Conservation (phyloP, 345 rosid species). For the Carallia pectinifolia region DNA sequence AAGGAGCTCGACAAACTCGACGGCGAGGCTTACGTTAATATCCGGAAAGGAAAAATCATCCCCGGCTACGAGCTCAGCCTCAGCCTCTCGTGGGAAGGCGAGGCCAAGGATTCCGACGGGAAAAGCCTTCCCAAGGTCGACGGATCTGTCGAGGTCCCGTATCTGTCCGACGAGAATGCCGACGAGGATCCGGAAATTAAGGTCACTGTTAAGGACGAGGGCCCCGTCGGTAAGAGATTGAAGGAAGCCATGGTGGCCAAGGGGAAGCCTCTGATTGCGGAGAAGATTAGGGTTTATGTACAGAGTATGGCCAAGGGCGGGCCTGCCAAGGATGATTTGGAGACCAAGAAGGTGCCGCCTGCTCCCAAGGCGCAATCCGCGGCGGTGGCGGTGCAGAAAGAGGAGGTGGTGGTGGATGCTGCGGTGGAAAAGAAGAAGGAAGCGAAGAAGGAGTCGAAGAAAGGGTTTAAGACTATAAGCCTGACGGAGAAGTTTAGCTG, state of each 20-base stretch:
- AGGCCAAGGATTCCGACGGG: slow-evolving; percentile 73
- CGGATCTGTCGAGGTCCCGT: slow-evolving; percentile 82
- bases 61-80: slow-evolving; percentile 90
- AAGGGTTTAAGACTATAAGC: slow-evolving; percentile 68
- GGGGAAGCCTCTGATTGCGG: slow-evolving; percentile 66
- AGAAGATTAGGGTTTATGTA: slow-evolving; percentile 69
- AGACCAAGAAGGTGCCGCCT: slow-evolving; percentile 48
- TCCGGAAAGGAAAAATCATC: slow-evolving; percentile 89
- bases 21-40: slow-evolving; percentile 94
- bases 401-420: slow-evolving; percentile 15
- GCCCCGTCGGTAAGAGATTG: slow-evolving; percentile 64
- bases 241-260: slow-evolving; percentile 77
- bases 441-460: slow-evolving; percentile 39
- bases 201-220: slow-evolving; percentile 76
- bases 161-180: slow-evolving; percentile 94
- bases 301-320: slow-evolving; percentile 82
- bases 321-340: slow-evolving; percentile 82
- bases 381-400: neutral
- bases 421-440: slow-evolving; percentile 43
- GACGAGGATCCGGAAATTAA: slow-evolving; percentile 89
- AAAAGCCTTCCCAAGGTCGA: slow-evolving; percentile 55
- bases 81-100: slow-evolving; percentile 78
- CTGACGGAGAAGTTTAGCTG: slow-evolving; percentile 88
- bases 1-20: slow-evolving; percentile 71
- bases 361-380: too few species aligned